Conservation (phyloP, 192 early-diverging fungal genomes). For the Rhizophagus sp. region DNA sequence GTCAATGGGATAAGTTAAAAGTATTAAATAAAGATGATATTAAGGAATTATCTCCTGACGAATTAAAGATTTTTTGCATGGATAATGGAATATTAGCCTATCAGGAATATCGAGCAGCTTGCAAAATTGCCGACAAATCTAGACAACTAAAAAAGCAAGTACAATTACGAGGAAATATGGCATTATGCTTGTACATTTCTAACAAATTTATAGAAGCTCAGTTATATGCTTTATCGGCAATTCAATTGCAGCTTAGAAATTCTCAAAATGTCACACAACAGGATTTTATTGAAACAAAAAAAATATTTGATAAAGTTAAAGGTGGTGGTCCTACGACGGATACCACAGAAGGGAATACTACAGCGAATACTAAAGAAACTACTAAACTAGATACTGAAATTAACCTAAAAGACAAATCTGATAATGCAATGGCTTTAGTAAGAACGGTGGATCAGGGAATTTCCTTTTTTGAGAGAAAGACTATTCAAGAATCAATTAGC, state of each 20-base stretch:
- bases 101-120: slow-evolving; percentile 6
- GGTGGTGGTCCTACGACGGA: not conserved
- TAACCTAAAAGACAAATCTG: not conserved
- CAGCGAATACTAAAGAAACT: not conserved
- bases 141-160: slow-evolving; percentile 6
- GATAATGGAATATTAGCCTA: not conserved
- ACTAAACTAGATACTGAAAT: not conserved
- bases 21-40: not conserved
- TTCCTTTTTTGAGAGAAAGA: not conserved
- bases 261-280: not conserved
- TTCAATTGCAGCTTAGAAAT: not conserved
- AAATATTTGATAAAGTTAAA: slow-evolving; percentile 21
- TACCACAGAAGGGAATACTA: no score
- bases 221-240: slow-evolving; percentile 9
- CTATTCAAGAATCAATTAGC: not conserved
- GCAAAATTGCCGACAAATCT: not conserved
- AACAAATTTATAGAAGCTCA: not conserved
- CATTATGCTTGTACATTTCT: slow-evolving; percentile 7
- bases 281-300: not conserved
- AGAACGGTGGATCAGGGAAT: not conserved
- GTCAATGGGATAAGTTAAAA: slow-evolving; percentile 1
- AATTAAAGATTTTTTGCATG: not conserved
- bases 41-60: not conserved
- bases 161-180: not conserved
- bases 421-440: not conserved